A percentile compares a stretch with the other conserved stretches of the same genome.
These are phyloP conservation scores for Wickerhamomyces canadensis DNA, from an alignment of 805 yeast genomes.

Conservation along the genomic window DNA sequence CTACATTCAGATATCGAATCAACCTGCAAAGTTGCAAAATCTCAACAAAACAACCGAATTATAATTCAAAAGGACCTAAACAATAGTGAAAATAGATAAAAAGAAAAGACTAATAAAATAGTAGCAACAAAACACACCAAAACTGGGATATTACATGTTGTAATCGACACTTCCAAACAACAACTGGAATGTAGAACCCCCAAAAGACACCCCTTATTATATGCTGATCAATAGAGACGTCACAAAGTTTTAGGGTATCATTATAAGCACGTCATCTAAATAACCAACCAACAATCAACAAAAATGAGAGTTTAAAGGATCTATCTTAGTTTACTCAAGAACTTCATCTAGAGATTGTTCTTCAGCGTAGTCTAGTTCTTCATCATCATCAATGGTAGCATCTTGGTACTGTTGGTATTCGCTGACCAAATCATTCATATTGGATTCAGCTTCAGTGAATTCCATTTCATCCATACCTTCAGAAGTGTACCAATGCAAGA, in stretches of 20 bases:
- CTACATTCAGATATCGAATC: neutral
- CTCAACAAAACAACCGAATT: slow-evolving; percentile 1
- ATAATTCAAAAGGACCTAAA: slow-evolving; percentile 2
- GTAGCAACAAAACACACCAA: neutral
- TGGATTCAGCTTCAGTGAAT: slow-evolving; percentile 97
- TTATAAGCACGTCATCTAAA: too few species aligned
- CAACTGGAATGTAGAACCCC: too few species aligned
- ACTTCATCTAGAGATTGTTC: slow-evolving; percentile 27
- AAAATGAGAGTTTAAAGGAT: neutral
- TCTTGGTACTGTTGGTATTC: slow-evolving; percentile 96
- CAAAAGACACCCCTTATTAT: too few species aligned
- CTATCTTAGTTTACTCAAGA: slow-evolving; percentile 19
- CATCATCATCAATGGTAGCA: slow-evolving; percentile 81
- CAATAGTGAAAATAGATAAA: neutral
- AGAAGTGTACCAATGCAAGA: slow-evolving; percentile 99
- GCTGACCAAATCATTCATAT: slow-evolving; percentile 93
- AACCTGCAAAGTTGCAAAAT: neutral
- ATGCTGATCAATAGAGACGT: neutral
- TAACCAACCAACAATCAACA: too few species aligned
- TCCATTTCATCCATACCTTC: slow-evolving; percentile 99
- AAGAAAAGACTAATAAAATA: neutral
- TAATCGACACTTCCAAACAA: too few species aligned
- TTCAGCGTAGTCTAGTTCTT: slow-evolving; percentile 29
- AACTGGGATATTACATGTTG: neutral
- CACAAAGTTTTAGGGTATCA: neutral